phyloP scores from a whole-genome alignment of 2,329 filamentous ascomycete species.

The Annulohypoxylon truncatum region DNA sequence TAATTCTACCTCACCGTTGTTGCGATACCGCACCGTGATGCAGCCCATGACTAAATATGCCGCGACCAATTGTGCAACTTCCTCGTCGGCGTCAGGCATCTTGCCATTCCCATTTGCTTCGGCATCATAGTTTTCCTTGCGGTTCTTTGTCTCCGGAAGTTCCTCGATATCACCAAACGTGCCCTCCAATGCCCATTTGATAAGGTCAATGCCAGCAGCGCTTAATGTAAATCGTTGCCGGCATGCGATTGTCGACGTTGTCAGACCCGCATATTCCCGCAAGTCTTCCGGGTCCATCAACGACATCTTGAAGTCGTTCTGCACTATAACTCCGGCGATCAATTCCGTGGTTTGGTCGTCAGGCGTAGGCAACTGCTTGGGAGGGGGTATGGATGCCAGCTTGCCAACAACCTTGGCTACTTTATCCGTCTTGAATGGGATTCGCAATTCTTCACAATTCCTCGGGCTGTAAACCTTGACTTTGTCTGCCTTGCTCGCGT shows the following conservation, averaged over 20 bases:
- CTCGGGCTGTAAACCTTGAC: conserved; percentile 93
- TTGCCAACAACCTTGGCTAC: conserved; percentile 96
- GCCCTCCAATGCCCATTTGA: conserved; percentile 92
- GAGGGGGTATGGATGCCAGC: conserved; percentile 83
- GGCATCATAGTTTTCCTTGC: conserved; percentile 53
- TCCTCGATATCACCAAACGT: conserved; percentile 90
- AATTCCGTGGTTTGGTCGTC: conserved; percentile 60
- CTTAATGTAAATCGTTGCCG: conserved; percentile 89
- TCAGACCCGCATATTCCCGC: conserved; percentile 95
- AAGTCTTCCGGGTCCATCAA: conserved; percentile 97
- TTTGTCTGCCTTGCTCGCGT: conserved; percentile 81
- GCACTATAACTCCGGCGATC: conserved; percentile 90
- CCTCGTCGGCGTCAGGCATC: conserved; percentile 72
- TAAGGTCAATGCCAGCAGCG: conserved; percentile 89
- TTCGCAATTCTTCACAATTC: conserved; percentile 94
- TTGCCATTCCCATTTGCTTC: conserved; percentile 50
- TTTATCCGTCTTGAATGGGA: conserved; percentile 96
- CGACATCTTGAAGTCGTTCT: conserved; percentile 97
- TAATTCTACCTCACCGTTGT: conserved; percentile 83
- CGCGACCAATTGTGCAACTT: conserved; percentile 66
- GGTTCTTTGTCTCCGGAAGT: conserved; percentile 65
- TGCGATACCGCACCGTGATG: conserved; percentile 81
- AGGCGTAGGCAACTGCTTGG: conserved; percentile 54
- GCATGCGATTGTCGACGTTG: conserved; percentile 93
- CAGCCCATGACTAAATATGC: conserved; percentile 88